Conservation (phyloP, 306 rosid genomes). For the Quercus suber region DNA sequence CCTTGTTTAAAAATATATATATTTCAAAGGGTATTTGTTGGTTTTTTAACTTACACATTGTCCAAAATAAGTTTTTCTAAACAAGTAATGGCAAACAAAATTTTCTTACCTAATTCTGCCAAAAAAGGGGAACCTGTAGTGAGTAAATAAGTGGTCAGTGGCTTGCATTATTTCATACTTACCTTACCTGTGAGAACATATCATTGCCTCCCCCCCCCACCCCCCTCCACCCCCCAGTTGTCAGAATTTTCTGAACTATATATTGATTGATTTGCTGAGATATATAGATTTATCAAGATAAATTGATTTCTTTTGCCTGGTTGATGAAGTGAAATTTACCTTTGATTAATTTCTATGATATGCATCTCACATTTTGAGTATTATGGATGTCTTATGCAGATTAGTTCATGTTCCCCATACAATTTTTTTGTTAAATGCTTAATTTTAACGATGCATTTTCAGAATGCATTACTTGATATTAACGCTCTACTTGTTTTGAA, state of each 20-base stretch:
- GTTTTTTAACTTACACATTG: not conserved
- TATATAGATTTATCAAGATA: not conserved
- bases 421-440: conserved; percentile 4
- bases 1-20: not conserved
- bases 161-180: not conserved
- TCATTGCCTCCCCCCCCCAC: not conserved
- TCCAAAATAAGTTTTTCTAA: not conserved
- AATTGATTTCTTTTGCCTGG: not conserved
- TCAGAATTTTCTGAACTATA: not conserved
- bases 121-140: not conserved
- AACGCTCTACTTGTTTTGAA: too few species aligned
- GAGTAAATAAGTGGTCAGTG: not conserved
- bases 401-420: not conserved
- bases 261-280: not conserved
- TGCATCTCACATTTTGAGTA: not conserved
- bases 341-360: not conserved
- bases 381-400: not conserved
- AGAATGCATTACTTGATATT: conserved; percentile 17
- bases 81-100: not conserved
- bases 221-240: not conserved
- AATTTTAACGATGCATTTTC: conserved; percentile 9
- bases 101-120: not conserved
- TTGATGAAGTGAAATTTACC: not conserved
- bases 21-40: not conserved
- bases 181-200: not conserved